A percentile compares a stretch with the other conserved stretches of the same genome.
These are phyloP conservation scores for Coniferiporia weirii DNA, from an alignment of 1,284 basidiomycete species.

Conservation along the genomic window DNA sequence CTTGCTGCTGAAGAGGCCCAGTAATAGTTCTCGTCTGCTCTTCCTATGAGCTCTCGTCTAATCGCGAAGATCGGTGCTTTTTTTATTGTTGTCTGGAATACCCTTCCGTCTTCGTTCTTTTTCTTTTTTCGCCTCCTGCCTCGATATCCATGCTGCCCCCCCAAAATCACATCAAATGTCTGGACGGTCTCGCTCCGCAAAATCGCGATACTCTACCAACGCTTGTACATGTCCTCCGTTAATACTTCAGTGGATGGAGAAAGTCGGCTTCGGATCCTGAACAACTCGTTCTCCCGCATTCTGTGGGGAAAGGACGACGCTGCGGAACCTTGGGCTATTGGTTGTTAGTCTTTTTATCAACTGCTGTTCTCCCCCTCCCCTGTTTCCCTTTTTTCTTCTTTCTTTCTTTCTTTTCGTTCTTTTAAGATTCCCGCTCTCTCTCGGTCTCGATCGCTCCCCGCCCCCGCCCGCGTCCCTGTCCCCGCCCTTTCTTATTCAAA, in stretches of 20 bases:
- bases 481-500: neutral
- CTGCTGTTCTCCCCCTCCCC: constrained; percentile 32
- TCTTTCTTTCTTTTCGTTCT: constrained; percentile 6
- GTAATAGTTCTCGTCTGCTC: constrained; percentile 19
- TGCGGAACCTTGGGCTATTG: constrained; percentile 51
- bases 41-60: constrained; percentile 6
- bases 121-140: constrained; percentile 19
- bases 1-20: constrained; percentile 23
- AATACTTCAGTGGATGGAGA: constrained; percentile 33
- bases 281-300: constrained; percentile 17
- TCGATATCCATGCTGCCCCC: constrained; percentile 1
- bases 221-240: neutral
- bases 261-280: constrained; percentile 35
- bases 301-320: constrained; percentile 12
- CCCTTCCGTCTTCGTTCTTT: constrained; percentile 24
- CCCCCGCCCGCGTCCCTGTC: neutral
- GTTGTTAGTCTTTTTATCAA: constrained; percentile 50
- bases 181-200: neutral
- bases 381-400: constrained; percentile 27
- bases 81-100: constrained; percentile 30
- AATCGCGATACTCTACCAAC: neutral
- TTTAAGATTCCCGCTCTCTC: constrained; percentile 7
- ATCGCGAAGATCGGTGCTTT: neutral
- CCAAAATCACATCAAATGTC: neutral
- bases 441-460: neutral